A percentile compares a stretch with the other conserved stretches of the same genome.
These are phyloP conservation scores for Aspergillus sp. DNA, from an alignment of 2,329 filamentous ascomycete genomes.

Conservation along the genomic window DNA sequence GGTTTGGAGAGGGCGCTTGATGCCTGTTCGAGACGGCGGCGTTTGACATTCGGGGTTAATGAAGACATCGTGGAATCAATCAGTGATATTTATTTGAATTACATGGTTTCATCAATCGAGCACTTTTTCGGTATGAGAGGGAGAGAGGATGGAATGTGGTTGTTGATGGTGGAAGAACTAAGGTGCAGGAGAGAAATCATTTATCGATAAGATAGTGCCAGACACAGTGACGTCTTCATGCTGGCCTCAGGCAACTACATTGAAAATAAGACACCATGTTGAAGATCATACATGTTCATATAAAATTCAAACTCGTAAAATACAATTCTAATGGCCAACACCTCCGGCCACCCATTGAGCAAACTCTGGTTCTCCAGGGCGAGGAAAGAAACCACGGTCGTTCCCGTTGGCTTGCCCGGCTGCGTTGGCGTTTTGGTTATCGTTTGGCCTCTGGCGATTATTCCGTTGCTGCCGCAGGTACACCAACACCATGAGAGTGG, in stretches of 20 bases:
- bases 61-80: constrained; percentile 18
- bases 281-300: not conserved
- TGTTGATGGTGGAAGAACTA: not conserved
- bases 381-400: constrained; percentile 63
- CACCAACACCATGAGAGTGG: constrained; percentile 72
- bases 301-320: constrained; percentile 8
- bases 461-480: constrained; percentile 63
- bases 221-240: not conserved
- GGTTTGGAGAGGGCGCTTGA: constrained; percentile 64
- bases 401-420: constrained; percentile 26
- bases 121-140: not conserved
- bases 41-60: constrained; percentile 51
- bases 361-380: constrained; percentile 66
- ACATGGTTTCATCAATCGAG: not conserved
- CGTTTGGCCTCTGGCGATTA: constrained; percentile 37
- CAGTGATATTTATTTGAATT: not conserved
- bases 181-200: not conserved
- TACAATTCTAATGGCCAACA: constrained; percentile 51
- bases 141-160: not conserved
- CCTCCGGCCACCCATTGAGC: constrained; percentile 68
- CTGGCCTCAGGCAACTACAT: not conserved
- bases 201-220: constrained; percentile 17
- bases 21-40: constrained; percentile 61
- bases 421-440: constrained; percentile 28
- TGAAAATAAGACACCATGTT: not conserved